phyloP scores from a whole-genome alignment of 257 asterid species.

The Eustoma russellianum region DNA sequence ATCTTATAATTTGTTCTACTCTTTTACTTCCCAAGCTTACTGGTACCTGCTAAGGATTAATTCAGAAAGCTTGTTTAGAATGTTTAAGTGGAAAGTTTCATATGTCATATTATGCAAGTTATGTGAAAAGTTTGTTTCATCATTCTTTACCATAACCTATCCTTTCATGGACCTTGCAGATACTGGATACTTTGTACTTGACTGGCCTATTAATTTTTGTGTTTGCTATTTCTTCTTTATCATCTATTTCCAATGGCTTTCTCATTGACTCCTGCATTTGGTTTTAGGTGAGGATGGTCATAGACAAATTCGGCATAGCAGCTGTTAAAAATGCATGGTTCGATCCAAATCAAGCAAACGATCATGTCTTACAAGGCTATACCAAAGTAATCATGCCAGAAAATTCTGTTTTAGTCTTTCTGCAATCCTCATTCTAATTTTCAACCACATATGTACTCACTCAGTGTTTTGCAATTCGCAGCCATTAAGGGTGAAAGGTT shows the following conservation, averaged over 20 bases:
- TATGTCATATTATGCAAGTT: too few species aligned
- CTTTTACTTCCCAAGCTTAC: too few species aligned
- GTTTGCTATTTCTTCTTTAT: neutral
- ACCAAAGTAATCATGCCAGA: slow-evolving; percentile 56
- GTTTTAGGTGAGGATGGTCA: slow-evolving; percentile 66
- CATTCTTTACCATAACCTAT: too few species aligned
- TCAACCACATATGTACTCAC: slow-evolving; percentile 1
- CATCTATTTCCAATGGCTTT: neutral
- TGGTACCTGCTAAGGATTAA: too few species aligned
- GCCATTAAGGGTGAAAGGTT: slow-evolving; percentile 85
- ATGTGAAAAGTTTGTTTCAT: too few species aligned
- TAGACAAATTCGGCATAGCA: slow-evolving; percentile 55
- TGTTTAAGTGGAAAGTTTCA: too few species aligned
- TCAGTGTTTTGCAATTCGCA: slow-evolving; percentile 20
- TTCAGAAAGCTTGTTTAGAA: too few species aligned
- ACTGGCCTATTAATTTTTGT: neutral
- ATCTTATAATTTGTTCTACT: too few species aligned
- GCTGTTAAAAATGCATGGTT: slow-evolving; percentile 77
- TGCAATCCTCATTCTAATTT: too few species aligned
- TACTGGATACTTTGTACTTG: too few species aligned
- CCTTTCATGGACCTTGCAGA: too few species aligned
- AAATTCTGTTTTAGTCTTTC: slow-evolving; percentile 4
- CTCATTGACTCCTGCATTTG: slow-evolving; percentile 1
- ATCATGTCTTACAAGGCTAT: slow-evolving; percentile 69
- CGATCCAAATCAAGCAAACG: slow-evolving; percentile 69